Percentiles rank a stretch among this genome's conserved stretches.
These are phyloP conservation scores for Rhipidocladum racemiflorum DNA, from an alignment of 176 grass and related monocot genomes.

Conservation along the genomic window DNA sequence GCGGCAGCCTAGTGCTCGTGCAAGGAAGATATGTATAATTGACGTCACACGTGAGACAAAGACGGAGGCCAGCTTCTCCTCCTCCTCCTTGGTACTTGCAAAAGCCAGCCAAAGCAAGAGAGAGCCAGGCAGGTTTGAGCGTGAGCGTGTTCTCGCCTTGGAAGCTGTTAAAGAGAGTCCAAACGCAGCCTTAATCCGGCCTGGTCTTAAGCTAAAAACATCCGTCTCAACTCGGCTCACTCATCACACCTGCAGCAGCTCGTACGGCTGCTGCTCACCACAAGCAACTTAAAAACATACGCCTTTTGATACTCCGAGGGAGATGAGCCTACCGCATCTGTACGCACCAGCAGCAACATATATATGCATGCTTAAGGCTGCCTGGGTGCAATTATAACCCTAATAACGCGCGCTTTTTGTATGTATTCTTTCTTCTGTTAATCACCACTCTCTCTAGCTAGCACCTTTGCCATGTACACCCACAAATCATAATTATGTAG, in stretches of 20 bases:
- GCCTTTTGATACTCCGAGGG: neutral
- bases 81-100: conserved; percentile 37
- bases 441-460: neutral
- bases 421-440: neutral
- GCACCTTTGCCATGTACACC: conserved; percentile 1
- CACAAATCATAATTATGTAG: conserved; percentile 11
- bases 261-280: neutral
- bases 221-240: conserved; percentile 24
- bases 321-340: neutral
- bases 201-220: neutral
- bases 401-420: conserved; percentile 12
- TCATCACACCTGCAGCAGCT: conserved; percentile 22
- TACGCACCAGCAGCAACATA: neutral
- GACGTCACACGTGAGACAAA: conserved; percentile 54
- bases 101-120: conserved; percentile 40
- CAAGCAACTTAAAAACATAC: conserved; percentile 8
- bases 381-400: conserved; percentile 25
- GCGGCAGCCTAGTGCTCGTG: neutral
- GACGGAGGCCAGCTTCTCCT: conserved; percentile 31
- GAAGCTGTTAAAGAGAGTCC: conserved; percentile 27
- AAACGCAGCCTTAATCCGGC: conserved; percentile 37
- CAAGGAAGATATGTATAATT: neutral
- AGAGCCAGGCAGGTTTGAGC: neutral
- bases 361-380: conserved; percentile 5
- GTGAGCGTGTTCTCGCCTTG: conserved; percentile 20